phyloP scores from a whole-genome alignment of 257 asterid genomes.

The Ocimum tenuiflorum region DNA sequence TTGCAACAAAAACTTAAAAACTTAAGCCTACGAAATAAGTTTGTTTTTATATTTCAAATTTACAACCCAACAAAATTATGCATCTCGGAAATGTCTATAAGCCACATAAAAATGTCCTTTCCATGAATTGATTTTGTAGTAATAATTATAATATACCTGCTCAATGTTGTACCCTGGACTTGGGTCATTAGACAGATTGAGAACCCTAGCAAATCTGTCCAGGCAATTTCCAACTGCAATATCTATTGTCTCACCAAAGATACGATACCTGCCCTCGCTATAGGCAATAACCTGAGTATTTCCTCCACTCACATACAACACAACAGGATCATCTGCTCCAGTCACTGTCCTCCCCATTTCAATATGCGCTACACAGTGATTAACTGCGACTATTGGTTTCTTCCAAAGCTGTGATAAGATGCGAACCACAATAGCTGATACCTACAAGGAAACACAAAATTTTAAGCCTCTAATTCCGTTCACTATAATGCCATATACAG shows the following conservation, averaged over 20 bases:
- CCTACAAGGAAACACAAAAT: constrained; percentile 36
- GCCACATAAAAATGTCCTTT: too few relatives aligned
- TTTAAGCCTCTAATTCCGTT: neutral
- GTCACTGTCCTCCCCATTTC: constrained; percentile 93
- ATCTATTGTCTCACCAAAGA: constrained; percentile 91
- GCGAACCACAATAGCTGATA: constrained; percentile 77
- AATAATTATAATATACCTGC: constrained; percentile 43
- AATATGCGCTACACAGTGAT: constrained; percentile 92
- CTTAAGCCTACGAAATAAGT: neutral
- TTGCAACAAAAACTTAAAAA: neutral
- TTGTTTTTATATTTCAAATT: too few relatives aligned
- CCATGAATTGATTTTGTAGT: neutral
- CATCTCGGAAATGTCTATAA: too few relatives aligned
- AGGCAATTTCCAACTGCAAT: constrained; percentile 93
- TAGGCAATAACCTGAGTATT: constrained; percentile 93
- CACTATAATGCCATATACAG: neutral
- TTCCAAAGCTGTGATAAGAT: constrained; percentile 86
- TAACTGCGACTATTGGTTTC: constrained; percentile 83
- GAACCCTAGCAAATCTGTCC: constrained; percentile 98
- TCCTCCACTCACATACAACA: constrained; percentile 92
- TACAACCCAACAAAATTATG: too few relatives aligned
- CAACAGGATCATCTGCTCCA: constrained; percentile 91
- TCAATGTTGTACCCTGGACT: constrained; percentile 99
- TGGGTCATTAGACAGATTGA: constrained; percentile 84
- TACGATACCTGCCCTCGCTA: constrained; percentile 81